Base-by-base conservation (phyloP, 1,139 yeast species). In the Magnusiomyces ingens region DNA sequence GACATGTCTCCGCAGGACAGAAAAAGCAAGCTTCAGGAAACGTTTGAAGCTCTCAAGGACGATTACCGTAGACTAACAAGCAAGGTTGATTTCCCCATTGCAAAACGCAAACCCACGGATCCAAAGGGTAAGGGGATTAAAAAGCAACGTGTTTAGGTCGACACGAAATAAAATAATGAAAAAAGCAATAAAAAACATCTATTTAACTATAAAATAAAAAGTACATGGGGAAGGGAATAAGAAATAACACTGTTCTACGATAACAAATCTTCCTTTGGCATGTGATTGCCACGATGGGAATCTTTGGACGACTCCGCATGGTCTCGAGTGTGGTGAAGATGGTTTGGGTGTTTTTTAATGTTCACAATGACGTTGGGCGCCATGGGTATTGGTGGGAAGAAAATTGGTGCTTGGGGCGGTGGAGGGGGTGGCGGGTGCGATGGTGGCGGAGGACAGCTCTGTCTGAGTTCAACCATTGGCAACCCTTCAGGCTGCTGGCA, bases 1-100 rank as follows among this genome's bases (percentile, higher is more conserved):
- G 85, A 82, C 8, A 72, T 89, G 68, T 91, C 84, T 52, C 75
- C 73, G 32, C 75, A 80, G 1, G 82, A 82, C 18, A 76, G 79
- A 58, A 75, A 76, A 58, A 88, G 82, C 61, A 86, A 85, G 64
- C 71, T 91, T 32, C 90, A 88, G 55, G 82, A 84, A 5, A 93
- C 96, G 0, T 90, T 82, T 63, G 77, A 77, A 55, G 72, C 83
- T 13, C 74, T 88, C 56, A 80, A 80, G 52, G 84, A 80, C 49
- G 95, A 88, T 62, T 90, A 88, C 67, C 67, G 69, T 53, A 71
- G 94, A 17, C 74, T 87, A 48, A 70, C 79, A 56, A 73, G 72
- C 11, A 75, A 85, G 8, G 78, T 86, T 19, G 69, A 72, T 15
- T 85, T 85, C 69, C 82, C 85, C 2, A 74, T 83, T 55, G 80